phyloP scores from a whole-genome alignment of 192 early-diverging fungal species.

The Haplosporangium gracile region DNA sequence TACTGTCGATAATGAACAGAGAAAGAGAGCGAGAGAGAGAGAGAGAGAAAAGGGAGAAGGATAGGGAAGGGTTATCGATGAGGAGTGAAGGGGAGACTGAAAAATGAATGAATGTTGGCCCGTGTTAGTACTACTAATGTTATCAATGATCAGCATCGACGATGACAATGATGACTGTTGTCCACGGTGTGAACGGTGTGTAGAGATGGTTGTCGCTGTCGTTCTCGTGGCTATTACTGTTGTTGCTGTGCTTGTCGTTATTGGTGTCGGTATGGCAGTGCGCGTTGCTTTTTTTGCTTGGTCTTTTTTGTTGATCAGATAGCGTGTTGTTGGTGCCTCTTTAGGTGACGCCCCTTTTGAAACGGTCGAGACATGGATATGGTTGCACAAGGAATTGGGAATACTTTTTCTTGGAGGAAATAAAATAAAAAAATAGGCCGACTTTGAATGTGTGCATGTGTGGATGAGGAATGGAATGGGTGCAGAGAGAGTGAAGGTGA shows the following conservation, averaged over 20 bases:
- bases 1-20: background rate
- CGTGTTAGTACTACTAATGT: background rate
- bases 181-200: background rate
- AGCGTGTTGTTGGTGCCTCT: background rate
- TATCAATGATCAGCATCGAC: background rate
- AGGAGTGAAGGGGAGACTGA: background rate
- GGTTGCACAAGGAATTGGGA: background rate
- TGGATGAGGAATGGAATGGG: background rate
- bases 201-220: background rate
- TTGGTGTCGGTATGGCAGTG: background rate
- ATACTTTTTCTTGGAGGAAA: background rate
- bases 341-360: background rate
- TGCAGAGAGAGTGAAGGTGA: background rate
- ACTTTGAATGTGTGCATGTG: too few relatives aligned
- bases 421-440: too few relatives aligned
- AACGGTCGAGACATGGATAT: conserved; percentile 5
- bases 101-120: background rate
- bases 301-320: background rate
- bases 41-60: background rate
- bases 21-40: background rate
- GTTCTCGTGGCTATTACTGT: background rate
- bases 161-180: background rate
- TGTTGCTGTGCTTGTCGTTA: background rate
- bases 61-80: background rate
- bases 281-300: background rate